Evolutionary conservation across 208 protist genomes (phyloP).

Genomic region (Naegleria lovaniensis): DNA sequence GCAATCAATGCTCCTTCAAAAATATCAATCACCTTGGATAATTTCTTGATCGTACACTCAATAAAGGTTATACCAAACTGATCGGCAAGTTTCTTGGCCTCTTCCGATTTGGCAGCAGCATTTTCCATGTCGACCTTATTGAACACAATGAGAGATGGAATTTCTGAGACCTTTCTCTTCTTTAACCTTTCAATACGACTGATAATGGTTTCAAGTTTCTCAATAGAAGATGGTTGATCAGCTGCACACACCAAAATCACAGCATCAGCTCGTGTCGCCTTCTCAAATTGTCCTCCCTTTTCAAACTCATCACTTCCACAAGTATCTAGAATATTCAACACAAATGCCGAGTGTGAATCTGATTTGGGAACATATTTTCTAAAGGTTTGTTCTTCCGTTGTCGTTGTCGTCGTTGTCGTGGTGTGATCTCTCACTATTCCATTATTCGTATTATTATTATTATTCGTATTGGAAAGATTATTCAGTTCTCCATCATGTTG

Average conservation of each 20-base stretch:
- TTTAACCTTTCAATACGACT: background rate
- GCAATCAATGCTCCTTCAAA: background rate
- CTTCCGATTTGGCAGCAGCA: background rate
- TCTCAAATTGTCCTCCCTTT: background rate
- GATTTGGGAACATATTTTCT: slow-evolving; percentile 2
- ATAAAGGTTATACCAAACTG: background rate
- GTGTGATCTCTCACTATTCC: too few relatives aligned
- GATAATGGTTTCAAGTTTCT: background rate
- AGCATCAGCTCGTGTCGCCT: background rate
- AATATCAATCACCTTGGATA: background rate
- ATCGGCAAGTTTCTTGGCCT: background rate
- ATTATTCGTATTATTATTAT: too few relatives aligned
- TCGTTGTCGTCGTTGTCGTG: background rate
- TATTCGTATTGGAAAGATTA: too few relatives aligned
- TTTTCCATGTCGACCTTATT: background rate
- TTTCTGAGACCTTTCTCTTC: background rate
- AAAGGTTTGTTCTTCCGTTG: background rate
- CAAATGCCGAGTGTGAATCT: background rate
- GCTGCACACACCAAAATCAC: background rate
- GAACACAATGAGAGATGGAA: background rate
- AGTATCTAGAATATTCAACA: background rate
- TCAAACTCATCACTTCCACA: background rate
- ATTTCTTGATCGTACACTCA: background rate
- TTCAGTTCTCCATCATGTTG: too few relatives aligned
- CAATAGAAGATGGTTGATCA: background rate